Base-by-base conservation (phyloP, 2,329 filamentous ascomycete species). In the Orbilia brochopaga region DNA sequence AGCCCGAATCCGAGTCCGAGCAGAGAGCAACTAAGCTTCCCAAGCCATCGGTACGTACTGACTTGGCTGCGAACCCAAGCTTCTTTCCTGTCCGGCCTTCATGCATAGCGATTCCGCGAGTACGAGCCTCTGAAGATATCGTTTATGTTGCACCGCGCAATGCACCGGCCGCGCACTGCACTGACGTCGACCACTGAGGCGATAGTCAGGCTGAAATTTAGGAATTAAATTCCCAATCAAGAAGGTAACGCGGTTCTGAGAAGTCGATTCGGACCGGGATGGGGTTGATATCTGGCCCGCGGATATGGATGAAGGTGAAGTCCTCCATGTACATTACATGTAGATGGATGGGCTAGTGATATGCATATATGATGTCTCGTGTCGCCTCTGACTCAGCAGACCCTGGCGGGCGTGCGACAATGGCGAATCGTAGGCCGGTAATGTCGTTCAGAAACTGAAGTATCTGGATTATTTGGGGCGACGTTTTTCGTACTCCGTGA, bases 1-100 rank as follows among this genome's bases (percentile, higher is more conserved):
- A 32, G 4, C 27, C 50, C 50, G 7, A n/a, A 15, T 15, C 21
- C 56, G 27, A 50, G 1, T 27, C 8, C 15, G 46, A 48, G 55
- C 35, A n/a, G 59, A 55, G 17, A n/a, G 23, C 50, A 50, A 32
- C 42, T n/a, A 23, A 35, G 24, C n/a, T 40, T 51, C 24, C 19
- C 17, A 59, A 48, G 54, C n/a, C 50, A 32, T 4, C 32, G 56
- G 35, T 27, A 24, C 4, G n/a, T n/a, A n/a, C 17, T 55, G 51
- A 55, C 59, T 63, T 48, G 46, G 51, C 51, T 23, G 48, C 23
- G 19, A 48, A 21, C 5, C 44, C 19, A 6, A 15, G 4, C 15
- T 42, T 2, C n/a, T 13, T 7, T 37, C 32, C 13, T 15, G n/a
- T 15, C 11, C 15, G 11, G 11, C 13, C 37, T 42, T 42, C 13